Evolutionary conservation across 805 yeast species (phyloP), one percentile per base, ranked within the genome.

Genomic region (Metschnikowia gelsemii): DNA sequence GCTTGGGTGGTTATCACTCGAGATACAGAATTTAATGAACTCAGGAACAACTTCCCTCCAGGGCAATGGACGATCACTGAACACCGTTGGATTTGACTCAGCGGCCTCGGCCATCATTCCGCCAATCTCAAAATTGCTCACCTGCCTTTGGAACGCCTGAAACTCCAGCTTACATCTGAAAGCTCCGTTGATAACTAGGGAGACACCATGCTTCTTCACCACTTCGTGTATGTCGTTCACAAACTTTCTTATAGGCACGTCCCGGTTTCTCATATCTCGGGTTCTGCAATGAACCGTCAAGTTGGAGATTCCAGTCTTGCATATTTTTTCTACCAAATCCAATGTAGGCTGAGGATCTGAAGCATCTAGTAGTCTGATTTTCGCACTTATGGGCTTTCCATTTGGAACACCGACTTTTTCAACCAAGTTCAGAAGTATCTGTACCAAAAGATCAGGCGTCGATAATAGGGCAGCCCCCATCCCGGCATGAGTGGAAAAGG

Each of bases 61-160:
- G 0, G 76, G 66, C 34, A 72, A 58, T 4, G 76, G 73, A 0
- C 55, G 49, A 6, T 59, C 50, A 25, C 48, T 33, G 59, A 93
- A 93, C 27, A 87, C 82, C 1, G 95, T 73, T 6, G 96, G 93
- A 57, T 93, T 90, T 5, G 75, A 57, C 63, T 93, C 98, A 0
- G 97, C 98, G 22, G 80, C 79, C 23, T 87, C 84, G 1, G 97
- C 99, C 55, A 90, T 80, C 99, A 93, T 91, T 5, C 87, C 90
- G 3, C 98, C 96, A n/a, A 84, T 50, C 8, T 56, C 64, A 38
- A 77, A 76, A 1, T 73, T 72, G 0, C 82, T 78, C 51, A 75
- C 76, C n/a, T 63, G 58, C 8, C 62, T 51, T 54, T 78, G 82
- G 30, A 90, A 56, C 19, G 66, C 64, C 6, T 52, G 46, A 46